Base-by-base conservation (phyloP, 345 rosid genomes). In the Kandelia obovata region DNA sequence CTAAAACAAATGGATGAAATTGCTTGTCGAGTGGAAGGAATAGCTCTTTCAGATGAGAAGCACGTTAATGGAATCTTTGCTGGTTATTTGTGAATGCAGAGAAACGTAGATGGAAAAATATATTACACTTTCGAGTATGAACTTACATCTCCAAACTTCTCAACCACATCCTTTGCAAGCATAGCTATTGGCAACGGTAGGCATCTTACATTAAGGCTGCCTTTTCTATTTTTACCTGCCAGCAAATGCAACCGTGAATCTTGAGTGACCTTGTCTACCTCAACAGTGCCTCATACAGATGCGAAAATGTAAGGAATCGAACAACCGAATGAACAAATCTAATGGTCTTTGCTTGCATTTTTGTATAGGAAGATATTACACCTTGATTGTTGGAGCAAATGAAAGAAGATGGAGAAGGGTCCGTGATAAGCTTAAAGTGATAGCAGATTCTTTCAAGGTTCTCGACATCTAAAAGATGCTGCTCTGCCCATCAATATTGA, bases 121-220 rank as follows among this genome's bases (percentile, higher is more conserved):
- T 88, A 91, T 62, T 94, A 89, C 82, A 84, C 87, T 25, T 85
- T 94, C 35, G 97, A 94, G 81, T 91, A 89, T 21, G 74, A 52
- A 69, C 93, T 94, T 6, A 76, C 87, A 55, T 88, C 96, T 67
- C 86, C 83, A 32, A 91, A 85, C 74, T 91, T 75, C 68, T 73
- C 95, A 2, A 87, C 85, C 58, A 62, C 77, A 72, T 87, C 90
- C 71, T 87, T 91, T 69, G 91, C 92, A 28, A 89, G 91, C 64
- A 86, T 91, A 16, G 93, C 90, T 6, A 83, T 91, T 53, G 91
- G 84, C 30, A 89, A 87, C 62, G 88, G 96, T 87, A 77, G 73
- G 19, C 49, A 43, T 13, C 49, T 13, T 43, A 43, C 0, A 13
- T 43, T 43, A 43, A 43, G 1, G 49, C 16, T 0, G 49, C 49